Conservation (phyloP, 2,329 filamentous ascomycete genomes). For the Apiospora kogelbergensis region DNA sequence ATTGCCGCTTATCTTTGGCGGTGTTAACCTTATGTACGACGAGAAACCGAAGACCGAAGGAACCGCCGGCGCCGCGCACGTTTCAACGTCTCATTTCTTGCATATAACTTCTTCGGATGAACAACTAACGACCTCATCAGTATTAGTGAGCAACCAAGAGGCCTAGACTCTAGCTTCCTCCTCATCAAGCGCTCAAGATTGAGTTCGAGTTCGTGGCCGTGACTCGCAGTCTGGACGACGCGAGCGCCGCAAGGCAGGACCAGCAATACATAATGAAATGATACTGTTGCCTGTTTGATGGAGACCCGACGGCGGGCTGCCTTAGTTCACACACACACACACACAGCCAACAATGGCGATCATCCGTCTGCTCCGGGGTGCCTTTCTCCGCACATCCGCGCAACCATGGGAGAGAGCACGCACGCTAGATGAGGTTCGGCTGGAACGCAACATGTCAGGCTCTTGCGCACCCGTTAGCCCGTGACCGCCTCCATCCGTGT, state of each 20-base stretch:
- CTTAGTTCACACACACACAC: not conserved
- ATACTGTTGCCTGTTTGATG: not conserved
- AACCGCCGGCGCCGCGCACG: not conserved
- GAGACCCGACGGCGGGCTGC: not conserved
- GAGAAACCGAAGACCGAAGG: not conserved
- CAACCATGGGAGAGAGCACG: not conserved
- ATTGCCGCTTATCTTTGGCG: not conserved
- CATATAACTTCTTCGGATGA: not conserved
- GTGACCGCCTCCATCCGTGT: not conserved
- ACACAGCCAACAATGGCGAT: not conserved
- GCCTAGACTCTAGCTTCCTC: not conserved
- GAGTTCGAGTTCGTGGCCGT: conserved; percentile 1
- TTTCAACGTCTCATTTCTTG: not conserved
- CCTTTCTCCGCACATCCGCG: not conserved
- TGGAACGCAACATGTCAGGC: not conserved
- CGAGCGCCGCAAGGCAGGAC: not conserved
- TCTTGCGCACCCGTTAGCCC: not conserved
- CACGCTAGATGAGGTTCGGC: not conserved
- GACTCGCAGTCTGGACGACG: not conserved
- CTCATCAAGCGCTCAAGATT: not conserved
- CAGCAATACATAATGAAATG: not conserved
- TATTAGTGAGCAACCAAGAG: not conserved
- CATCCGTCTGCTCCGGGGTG: not conserved
- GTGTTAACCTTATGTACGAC: conserved; percentile 1
- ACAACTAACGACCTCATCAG: not conserved